Base-by-base conservation (phyloP, 2,329 filamentous ascomycete species). In the Pyricularia pennisetigena region DNA sequence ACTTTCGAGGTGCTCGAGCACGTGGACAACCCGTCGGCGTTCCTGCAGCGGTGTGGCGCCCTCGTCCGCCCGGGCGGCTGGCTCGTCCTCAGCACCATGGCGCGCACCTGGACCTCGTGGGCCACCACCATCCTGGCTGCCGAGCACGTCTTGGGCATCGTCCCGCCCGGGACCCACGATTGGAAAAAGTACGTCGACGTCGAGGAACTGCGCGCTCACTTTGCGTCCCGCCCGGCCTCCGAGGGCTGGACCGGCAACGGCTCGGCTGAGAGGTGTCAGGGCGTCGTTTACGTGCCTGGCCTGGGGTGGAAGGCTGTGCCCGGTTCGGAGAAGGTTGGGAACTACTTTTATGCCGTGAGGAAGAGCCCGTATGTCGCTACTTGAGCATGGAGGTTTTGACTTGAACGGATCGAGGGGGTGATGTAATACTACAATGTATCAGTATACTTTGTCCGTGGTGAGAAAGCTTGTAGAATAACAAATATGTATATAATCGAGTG, bases 1-100 rank as follows among this genome's bases (percentile, higher is more conserved):
- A 78, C 97, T 7, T 99, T 98, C 78, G 95, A 99, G 79, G 95
- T 99, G 4, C 86, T 99, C 68, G 95, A 99, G 79, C 95, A 99
- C 78, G 90, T 99, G 69, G 88, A 90, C 68, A 82, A 87, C 26
- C 93, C 93, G 0, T 86, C 87, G 0, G 82, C 86, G 4, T 97
- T 97, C 72, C 85, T 97, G 4, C 83, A 88, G 66, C 82, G 83
- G 2, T 89, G 92, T 70, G 82, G 91, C 59, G 85, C 87, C 1
- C 92, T 96, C 72, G 88, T 99, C 28, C 90, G 87, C 71, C 94
- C 94, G 0, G 95, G 95, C 1, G 95, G 95, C 0, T 99, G 94
- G 95, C 81, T 99, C 8, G 86, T 98, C 64, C 86, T 95, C 73
- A 94, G 91, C 76, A 99, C 95, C 3, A 98, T 99, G 75, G 91